Base-by-base conservation (phyloP, 2,329 filamentous ascomycete species). In the Neocatenulostroma microsporum region DNA sequence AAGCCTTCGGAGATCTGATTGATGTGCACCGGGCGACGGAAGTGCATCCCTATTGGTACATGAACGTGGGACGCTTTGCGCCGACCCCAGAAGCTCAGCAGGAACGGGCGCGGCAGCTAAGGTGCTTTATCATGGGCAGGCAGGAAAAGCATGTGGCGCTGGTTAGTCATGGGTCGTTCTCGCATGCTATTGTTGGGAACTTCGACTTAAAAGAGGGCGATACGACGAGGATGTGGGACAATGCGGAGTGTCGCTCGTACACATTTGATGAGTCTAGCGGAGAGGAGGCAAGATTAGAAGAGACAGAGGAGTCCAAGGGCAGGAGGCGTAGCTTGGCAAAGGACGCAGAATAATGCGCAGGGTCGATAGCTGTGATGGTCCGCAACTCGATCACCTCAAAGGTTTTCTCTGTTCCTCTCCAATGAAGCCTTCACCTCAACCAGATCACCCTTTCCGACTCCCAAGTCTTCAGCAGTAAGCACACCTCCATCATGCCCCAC, bases 21-120 rank as follows among this genome's bases (percentile, higher is more conserved):
- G 83, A 93, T 20, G 28, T 26, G 7, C 19, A 23, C 12, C 33
- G 30, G 57, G 56, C 83, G 30, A 11, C 17, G 9, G 60, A 62
- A 3, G 56, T 73, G 3, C 73, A 89, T 10, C 26, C 41, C 24
- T 30, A 66, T 2, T 51, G 46, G 46, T 41, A 46, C 19, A 34
- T 7, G 7, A 48, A 49, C 11, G 30, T 24, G 12, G 45, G 45
- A 3, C 15, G 30, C 5, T 48, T 43, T 24, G 37, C 41, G 10
- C n/a, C 27, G 10, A 21, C 33, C 21, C 20, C 19, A 4, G n/a
- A 31, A 4, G 21, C 41, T 4, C 15, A 44, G 10, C 38, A 35
- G 11, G 35, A 39, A 12, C 23, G 49, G 17, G 47, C 47, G 20
- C 25, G 20, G 17, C 27, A 30, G 12, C 30, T 50, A 13, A 34